phyloP scores from a whole-genome alignment of 805 yeast species.

The Wickerhamiella qilinensis region DNA sequence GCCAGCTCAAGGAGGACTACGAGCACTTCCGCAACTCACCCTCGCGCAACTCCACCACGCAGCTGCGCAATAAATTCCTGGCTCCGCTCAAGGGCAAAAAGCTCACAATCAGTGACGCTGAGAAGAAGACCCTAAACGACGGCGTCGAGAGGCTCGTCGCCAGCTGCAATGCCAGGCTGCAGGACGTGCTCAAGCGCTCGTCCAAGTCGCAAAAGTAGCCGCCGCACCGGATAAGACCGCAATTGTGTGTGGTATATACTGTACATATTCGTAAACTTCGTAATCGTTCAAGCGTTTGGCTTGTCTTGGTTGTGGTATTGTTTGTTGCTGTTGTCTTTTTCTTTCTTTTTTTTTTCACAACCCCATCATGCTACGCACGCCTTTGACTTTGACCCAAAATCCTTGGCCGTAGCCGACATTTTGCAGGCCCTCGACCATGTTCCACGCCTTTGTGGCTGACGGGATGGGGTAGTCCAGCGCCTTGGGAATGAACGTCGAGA shows the following conservation, averaged over 20 bases:
- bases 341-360: conserved; percentile 1
- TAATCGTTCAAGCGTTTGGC: too few species aligned
- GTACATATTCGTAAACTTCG: too few species aligned
- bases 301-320: neutral
- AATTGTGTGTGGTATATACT: too few species aligned
- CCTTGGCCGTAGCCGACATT: conserved; percentile 61
- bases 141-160: conserved; percentile 61
- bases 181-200: conserved; percentile 39
- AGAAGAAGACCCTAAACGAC: conserved; percentile 30
- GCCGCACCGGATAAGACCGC: too few species aligned
- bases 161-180: conserved; percentile 40
- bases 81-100: conserved; percentile 36
- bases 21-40: conserved; percentile 45
- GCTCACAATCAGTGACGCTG: conserved; percentile 30
- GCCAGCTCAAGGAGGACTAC: conserved; percentile 45
- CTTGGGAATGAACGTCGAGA: conserved; percentile 67
- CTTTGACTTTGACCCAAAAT: conserved; percentile 48
- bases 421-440: conserved; percentile 65
- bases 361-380: conserved; percentile 31
- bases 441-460: conserved; percentile 74
- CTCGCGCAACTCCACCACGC: conserved; percentile 34
- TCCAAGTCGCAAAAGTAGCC: too few species aligned
- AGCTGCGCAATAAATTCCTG: conserved; percentile 41
- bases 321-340: neutral
- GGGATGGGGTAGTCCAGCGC: conserved; percentile 85